These are phyloP conservation scores for Phyllosticta capitalensis DNA, from an alignment of 2,329 filamentous ascomycete genomes.

Conservation along the genomic window DNA sequence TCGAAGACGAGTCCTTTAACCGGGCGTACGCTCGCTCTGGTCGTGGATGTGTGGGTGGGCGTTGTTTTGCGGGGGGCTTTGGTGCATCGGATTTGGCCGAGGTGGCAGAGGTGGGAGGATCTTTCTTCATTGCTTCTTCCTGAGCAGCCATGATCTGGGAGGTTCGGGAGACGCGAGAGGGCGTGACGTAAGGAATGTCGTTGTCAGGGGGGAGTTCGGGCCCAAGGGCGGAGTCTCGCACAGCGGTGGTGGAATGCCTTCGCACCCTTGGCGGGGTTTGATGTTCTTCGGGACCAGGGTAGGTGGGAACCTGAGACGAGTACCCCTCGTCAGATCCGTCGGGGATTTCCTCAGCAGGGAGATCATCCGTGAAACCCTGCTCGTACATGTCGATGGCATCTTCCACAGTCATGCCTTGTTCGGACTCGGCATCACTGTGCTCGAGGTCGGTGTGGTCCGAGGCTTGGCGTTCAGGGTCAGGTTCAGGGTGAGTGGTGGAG, in stretches of 20 bases:
- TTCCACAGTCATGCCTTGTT: conserved; percentile 47
- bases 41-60: neutral
- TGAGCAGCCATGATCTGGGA: conserved; percentile 9
- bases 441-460: conserved; percentile 16
- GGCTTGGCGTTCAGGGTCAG: conserved; percentile 12
- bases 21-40: neutral
- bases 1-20: conserved; percentile 7
- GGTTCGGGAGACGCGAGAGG: conserved; percentile 2
- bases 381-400: conserved; percentile 53
- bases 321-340: conserved; percentile 18
- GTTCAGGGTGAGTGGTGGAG: conserved; percentile 19
- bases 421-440: conserved; percentile 20
- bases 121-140: neutral
- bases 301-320: conserved; percentile 12
- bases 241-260: conserved; percentile 5
- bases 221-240: conserved; percentile 9
- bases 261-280: conserved; percentile 8
- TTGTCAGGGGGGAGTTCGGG: conserved; percentile 6
- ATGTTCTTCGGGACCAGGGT: conserved; percentile 11
- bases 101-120: neutral
- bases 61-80: neutral
- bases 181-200: conserved; percentile 9
- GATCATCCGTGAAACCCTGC: conserved; percentile 44
- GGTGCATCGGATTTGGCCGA: neutral
- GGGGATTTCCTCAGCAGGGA: conserved; percentile 22